Evolutionary conservation across 2,329 filamentous ascomycete genomes (phyloP), one percentile per base, ranked within the genome.

Genomic region (Microcyclosporella mali): DNA sequence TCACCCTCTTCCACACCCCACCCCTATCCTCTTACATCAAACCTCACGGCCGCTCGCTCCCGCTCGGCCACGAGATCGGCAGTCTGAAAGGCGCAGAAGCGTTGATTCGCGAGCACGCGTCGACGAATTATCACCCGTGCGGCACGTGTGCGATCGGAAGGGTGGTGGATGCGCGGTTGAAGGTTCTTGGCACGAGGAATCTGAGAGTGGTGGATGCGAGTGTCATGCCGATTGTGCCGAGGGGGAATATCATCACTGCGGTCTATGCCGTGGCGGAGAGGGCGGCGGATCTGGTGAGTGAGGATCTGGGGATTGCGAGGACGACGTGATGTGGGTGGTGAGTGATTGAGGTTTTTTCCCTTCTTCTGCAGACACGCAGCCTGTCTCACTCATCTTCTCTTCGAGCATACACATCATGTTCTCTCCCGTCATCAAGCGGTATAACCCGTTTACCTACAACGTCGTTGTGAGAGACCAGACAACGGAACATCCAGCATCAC

Each of bases 201-300:
- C 15, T 41, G 39, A 33, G 45, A 21, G 39, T 46, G 74, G 1
- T 36, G 12, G 44, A 50, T 42, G 44, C 47, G 21, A 42, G 37
- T 27, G 27, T 46, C 10, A 81, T 76, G 40, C 74, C 76, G 1
- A 65, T 66, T 34, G 75, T 73, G 31, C 74, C 75, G 12, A 41
- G 44, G 29, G 49, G 47, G 3, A 52, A 56, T 42, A 50, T 50
- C 4, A 39, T 44, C 31, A 49, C 44, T 14, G 43, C 30, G 2
- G 47, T 56, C 8, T 58, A 58, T 47, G 46, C 47, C 2, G 32
- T 42, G 14, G 45, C 45, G 4, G 45, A 50, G 27, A 35, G 32
- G 17, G 41, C 36, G n/a, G 45, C 45, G 12, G 47, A 50, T 34
- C 17, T 47, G 25, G 43, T 50, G 14, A 40, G 25, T 21, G 28